Evolutionary conservation across 768 basidiomycete genomes (phyloP), one percentile per base, ranked within the genome.

Genomic region (Mycena indigotica): DNA sequence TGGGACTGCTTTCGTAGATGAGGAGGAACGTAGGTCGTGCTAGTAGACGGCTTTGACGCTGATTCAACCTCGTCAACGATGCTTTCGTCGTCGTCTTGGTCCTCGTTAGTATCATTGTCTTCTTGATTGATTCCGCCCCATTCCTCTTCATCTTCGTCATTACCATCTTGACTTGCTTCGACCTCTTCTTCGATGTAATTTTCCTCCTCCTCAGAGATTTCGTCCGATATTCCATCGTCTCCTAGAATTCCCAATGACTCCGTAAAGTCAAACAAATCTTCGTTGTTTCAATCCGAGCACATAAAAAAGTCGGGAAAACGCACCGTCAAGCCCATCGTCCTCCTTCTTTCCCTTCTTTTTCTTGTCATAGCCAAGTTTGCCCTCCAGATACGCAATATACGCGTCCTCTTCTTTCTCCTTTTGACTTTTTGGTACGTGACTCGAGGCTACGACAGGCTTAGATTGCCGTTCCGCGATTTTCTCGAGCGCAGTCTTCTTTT

Each of bases 291-390:
- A 21, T 24, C 6, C 12, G 41, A n/a, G 41, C 15, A 5, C 41
- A 44, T 13, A 13, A 6, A 13, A 44, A 44, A 5, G 21, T 21
- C 6, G 13, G 15, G 23, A 23, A 54, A 2, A 70, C 79, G 25
- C 67, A 93, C 95, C 95, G 65, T 88, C 91, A 16, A 97, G 74
- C 3, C 93, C 95, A 71, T 98, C 95, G 2, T 84, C 84, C 35
- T 85, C 87, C 29, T 79, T 68, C 0, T 72, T 75, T 24, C 72
- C 77, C 17, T 70, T 80, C 60, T 80, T 79, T 52, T 76, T 73
- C 55, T 76, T 71, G 44, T 74, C 67, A 64, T 86, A 77, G 3
- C 90, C 86, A 17, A 97, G 80, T 69, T 87, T 88, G 0, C 80
- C 76, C 70, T 98, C 95, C 12, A 97, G 74, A 72, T 89, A 87